Conservation (phyloP, 352 stramenopile genomes). For the Phytophthora cactorum region DNA sequence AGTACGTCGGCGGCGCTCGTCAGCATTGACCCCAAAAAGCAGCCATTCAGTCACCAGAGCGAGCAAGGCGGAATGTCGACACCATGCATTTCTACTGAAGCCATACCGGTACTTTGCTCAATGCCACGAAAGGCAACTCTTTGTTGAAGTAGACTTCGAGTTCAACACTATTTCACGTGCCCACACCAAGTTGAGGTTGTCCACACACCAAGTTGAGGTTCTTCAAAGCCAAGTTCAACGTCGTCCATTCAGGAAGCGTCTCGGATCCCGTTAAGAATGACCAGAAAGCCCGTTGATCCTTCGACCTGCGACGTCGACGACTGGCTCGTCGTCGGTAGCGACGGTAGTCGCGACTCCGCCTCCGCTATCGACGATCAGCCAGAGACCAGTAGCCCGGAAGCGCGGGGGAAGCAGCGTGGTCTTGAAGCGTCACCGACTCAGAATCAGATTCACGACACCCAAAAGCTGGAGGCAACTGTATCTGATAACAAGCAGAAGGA, state of each 20-base stretch:
- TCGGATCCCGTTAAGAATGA: conserved; percentile 9
- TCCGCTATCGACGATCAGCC: background rate
- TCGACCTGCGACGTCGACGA: conserved; percentile 27
- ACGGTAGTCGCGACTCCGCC: conserved; percentile 5
- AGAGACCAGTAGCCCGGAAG: background rate
- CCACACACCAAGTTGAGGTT: conserved; percentile 17
- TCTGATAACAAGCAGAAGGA: conserved; percentile 6
- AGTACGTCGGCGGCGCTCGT: too few species aligned
- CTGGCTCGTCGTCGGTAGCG: conserved; percentile 31
- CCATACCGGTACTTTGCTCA: too few species aligned
- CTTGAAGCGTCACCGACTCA: conserved; percentile 19
- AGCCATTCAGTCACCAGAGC: background rate
- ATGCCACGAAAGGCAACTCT: background rate
- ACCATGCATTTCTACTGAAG: too few species aligned
- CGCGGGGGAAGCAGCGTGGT: background rate
- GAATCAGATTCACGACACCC: conserved; percentile 27
- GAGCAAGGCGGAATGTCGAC: background rate
- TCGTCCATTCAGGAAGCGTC: conserved; percentile 23
- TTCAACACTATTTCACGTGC: conserved; percentile 1
- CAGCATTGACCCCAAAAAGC: too few species aligned
- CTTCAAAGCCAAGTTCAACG: conserved; percentile 24
- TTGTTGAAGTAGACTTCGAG: background rate
- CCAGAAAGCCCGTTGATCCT: conserved; percentile 5
- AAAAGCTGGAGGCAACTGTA: background rate
- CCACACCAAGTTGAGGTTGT: conserved; percentile 17